Evolutionary conservation across 768 basidiomycete species (phyloP), one percentile per base, ranked within the genome.

Genomic region (Daedaleopsis sinensis): DNA sequence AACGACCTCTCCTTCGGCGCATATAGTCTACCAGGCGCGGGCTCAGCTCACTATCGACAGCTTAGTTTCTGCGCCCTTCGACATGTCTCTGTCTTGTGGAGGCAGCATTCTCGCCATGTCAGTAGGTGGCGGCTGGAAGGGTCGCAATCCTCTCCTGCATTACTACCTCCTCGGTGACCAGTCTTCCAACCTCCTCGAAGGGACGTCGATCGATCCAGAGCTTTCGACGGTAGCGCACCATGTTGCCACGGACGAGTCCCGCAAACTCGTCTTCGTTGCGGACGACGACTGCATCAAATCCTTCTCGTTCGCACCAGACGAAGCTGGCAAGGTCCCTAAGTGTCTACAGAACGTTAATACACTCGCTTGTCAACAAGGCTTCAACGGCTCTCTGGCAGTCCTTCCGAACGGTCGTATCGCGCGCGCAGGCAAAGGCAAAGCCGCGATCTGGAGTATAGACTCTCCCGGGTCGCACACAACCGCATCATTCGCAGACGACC

Each of bases 391-490:
- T 1, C 53, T 80, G 11, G 62, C 68, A 1, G 42, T 78, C 9
- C 68, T 79, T 3, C 46, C 68, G 0, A 61, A 65, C 38, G 73
- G 72, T 1, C 61, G 57, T 16, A 21, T 79, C 39, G 39, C 74
- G 10, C 74, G 78, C 18, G 75, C 74, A 1, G 78, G 78, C 0
- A 69, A 68, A 38, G 77, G 77, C 8, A 56, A 62, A 8, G 67
- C 73, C 13, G 73, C 65, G 1, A 53, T 78, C 9, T 80, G 79
- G 80, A 69, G 75, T 24, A 23, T 80, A n/a, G 73, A 76, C 23
- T 46, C 38, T 0, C 65, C 76, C 8, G 67, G 62, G 5, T 74
- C 75, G 12, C 78, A 78, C 38, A 37, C 51, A 39, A 54, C 49
- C 44, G 59, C 44, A 19, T 44, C 58, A 5, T 60, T 64, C 48